Evolutionary conservation across 768 basidiomycete genomes (phyloP), one percentile per base, ranked within the genome.

Genomic region (Amanita jacksonii): DNA sequence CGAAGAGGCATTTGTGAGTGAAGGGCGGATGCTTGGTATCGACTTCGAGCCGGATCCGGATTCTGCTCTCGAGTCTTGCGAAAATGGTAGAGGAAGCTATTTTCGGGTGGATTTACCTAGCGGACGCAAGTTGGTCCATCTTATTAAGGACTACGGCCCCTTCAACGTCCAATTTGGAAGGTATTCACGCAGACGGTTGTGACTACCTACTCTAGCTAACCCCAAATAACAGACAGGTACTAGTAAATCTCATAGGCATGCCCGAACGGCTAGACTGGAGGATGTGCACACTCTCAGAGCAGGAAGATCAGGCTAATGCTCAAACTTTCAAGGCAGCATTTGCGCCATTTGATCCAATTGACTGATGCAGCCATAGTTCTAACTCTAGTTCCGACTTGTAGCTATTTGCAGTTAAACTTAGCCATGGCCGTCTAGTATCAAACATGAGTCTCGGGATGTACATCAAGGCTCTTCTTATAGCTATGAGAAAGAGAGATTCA

Each of bases 151-250:
- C 24, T 71, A 81, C 15, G 68, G 77, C 39, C 80, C 82, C 25
- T 98, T 98, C 57, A 81, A 81, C 51, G 68, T 98, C 35, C 91
- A 97, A 58, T 98, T 98, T 62, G 93, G 91, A 49, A 77, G 94
- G 93, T 94, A 57, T 57, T 79, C 58, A 8, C 25, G 20, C 23
- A 19, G 8, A 9, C 18, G 41, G 18, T 22, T 19, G n/a, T 13
- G 42, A 19, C 5, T 48, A 47, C 24, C 49, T 13, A 18, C 39
- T 48, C 49, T 53, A n/a, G n/a, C n/a, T n/a, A n/a, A n/a, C n/a
- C 16, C 43, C 28, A 19, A 12, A 30, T 6, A n/a, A 19, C 56
- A 97, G 94, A 62, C 79, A 85, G 61, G 89, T 86, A 12, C 57
- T 97, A 34, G 87, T 83, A 4, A 68, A 74, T 27, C 61, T 97